Base-by-base conservation (phyloP, 2,329 filamentous ascomycete genomes). In the Xylaria sp. region DNA sequence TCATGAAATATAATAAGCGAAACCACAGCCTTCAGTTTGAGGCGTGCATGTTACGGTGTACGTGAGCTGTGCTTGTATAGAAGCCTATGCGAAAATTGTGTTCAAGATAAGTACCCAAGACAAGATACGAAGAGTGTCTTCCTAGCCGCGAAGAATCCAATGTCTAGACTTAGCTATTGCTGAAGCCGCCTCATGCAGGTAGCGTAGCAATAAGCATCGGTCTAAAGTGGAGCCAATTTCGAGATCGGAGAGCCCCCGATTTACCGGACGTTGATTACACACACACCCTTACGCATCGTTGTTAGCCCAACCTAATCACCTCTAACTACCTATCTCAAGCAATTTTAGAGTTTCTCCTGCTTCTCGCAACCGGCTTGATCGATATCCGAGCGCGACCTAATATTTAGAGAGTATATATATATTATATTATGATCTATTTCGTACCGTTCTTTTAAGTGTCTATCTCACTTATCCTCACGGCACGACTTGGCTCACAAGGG, bases 1-100 rank as follows among this genome's bases (percentile, higher is more conserved):
- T 28, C 28, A 28, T 28, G 48, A 70, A 63, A 50, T 60, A 59
- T 66, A 70, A 70, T 70, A 55, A 66, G 54, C 18, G 41, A 66
- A 70, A 70, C 18, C n/a, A 34, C 52, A 58, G 39, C 12, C 20
- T 18, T 23, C 9, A 2, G 18, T 9, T 9, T n/a, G 3, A 56
- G 46, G 3, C 7, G 13, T 62, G 39, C 25, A 52, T 48, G 8
- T 15, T 13, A 34, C 54, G 52, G 46, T 28, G n/a, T 48, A n/a
- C 9, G 23, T 56, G 39, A 55, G 25, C 12, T 15, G 6, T 20
- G 12, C 37, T 25, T 8, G 2, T 18, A 28, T 10, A 23, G n/a
- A 12, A 18, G 12, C n/a, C 8, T 46, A 37, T 46, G 48, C 32
- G 4, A 37, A 44, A 13, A 39, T 25, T 56, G 28, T 23, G 3